Base-by-base conservation (phyloP, 495 filamentous ascomycete genomes). In the Neurospora sp. region DNA sequence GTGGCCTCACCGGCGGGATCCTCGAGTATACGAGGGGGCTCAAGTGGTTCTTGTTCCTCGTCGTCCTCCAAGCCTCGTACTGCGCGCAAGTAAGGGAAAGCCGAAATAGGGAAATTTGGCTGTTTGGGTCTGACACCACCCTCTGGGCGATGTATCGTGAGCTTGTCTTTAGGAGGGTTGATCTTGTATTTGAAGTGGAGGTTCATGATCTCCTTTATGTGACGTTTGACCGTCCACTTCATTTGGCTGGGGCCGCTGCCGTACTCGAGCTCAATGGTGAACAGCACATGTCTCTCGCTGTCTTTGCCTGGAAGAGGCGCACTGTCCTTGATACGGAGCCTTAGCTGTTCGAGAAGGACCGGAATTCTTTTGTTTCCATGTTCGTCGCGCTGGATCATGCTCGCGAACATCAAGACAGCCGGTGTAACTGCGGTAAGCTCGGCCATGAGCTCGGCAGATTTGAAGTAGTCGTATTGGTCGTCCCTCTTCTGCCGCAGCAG, bases 331-430 rank as follows among this genome's bases (percentile, higher is more conserved):
- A 99, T 90, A 17, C 89, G 88, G 69, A 99, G 86, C 78, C 97
- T 97, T 69, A 99, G 86, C 82, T 99, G 96, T 79, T 99, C 96
- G 3, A 99, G 86, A 7, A 99, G 86, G 69, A 99, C 92, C 1
- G 96, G 96, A 65, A 98, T 97, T 40, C 94, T 88, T 78, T 92
- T 96, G 82, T 97, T 96, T 48, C 94, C 94, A 74, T 97, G 92
- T 80, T 99, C 96, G 74, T 99, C 96, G 44, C 96, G 87, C 81
- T 99, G 96, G 77, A 97, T 95, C 91, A 97, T 97, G 76, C 93
- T 97, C 8, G 96, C 96, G 53, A 98, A 82, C 73, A 99, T 96
- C 70, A 98, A 81, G 31, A 93, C 96, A 12, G 96, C 96, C 9
- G 96, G 96, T 1, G 93, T 90, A 42, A 92, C 96, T 8, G 96